A percentile compares a stretch with the other conserved stretches of the same genome.
These are phyloP conservation scores for Vigna angularis DNA, from an alignment of 306 rosid genomes.

Conservation along the genomic window DNA sequence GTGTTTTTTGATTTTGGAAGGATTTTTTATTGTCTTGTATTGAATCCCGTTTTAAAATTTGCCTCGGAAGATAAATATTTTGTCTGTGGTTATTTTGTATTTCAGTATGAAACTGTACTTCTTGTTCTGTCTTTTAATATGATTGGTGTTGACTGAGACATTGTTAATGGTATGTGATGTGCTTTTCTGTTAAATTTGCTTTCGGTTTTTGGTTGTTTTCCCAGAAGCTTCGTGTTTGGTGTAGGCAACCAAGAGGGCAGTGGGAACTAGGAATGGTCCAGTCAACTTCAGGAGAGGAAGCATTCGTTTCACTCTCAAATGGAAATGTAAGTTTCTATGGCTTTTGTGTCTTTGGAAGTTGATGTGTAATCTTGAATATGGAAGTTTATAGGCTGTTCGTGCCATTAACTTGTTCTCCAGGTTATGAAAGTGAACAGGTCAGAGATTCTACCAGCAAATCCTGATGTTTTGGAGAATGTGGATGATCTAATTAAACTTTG, in stretches of 20 bases:
- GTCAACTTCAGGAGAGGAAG: constrained; percentile 68
- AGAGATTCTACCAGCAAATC: constrained; percentile 90
- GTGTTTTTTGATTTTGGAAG: constrained; percentile 17
- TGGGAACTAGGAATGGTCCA: constrained; percentile 75
- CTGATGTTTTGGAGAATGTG: constrained; percentile 72
- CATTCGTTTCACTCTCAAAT: constrained; percentile 64
- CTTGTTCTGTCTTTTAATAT: constrained; percentile 20
- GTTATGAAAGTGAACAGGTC: constrained; percentile 66
- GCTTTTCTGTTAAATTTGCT: constrained; percentile 43
- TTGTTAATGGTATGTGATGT: constrained; percentile 32
- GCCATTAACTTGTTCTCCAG: constrained; percentile 56
- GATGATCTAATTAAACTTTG: constrained; percentile 85
- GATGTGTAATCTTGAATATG: constrained; percentile 33
- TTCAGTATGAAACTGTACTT: constrained; percentile 30
- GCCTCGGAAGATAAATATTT: constrained; percentile 5
- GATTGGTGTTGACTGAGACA: constrained; percentile 12
- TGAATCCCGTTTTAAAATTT: constrained; percentile 9
- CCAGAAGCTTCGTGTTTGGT: constrained; percentile 94
- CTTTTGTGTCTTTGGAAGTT: constrained; percentile 35
- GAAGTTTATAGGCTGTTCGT: constrained; percentile 42
- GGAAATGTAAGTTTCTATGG: constrained; percentile 71
- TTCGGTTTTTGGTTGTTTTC: constrained; percentile 38
- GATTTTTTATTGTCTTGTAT: background rate
- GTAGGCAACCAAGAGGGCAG: constrained; percentile 70
- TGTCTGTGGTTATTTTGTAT: constrained; percentile 17